phyloP scores from a whole-genome alignment of 108 stramenopile genomes.

The Halocafeteria seosinensis region DNA sequence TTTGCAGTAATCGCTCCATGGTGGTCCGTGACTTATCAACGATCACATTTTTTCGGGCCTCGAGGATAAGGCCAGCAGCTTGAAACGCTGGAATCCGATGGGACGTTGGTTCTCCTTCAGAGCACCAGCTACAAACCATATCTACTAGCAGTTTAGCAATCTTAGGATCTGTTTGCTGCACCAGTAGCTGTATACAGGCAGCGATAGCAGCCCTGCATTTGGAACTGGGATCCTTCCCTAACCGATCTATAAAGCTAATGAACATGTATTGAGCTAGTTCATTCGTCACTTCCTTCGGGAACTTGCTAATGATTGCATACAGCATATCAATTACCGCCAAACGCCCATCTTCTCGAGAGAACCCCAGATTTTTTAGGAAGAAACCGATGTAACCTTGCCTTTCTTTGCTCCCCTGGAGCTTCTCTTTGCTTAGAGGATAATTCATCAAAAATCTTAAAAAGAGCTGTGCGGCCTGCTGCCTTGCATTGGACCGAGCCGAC shows the following conservation, averaged over 20 bases:
- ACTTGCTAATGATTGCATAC: neutral
- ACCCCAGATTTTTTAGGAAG: slow-evolving; percentile 9
- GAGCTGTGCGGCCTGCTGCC: neutral
- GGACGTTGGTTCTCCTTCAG: too few relatives aligned
- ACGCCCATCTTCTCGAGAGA: slow-evolving; percentile 1
- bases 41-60: too few relatives aligned
- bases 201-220: neutral
- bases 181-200: neutral
- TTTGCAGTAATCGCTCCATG: too few relatives aligned
- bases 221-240: neutral
- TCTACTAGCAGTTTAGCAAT: neutral
- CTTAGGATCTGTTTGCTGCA: neutral
- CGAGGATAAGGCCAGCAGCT: too few relatives aligned
- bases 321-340: slow-evolving; percentile 9
- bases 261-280: neutral
- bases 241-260: neutral
- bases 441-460: slow-evolving; percentile 6
- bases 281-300: slow-evolving; percentile 6
- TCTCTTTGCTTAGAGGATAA: slow-evolving; percentile 10
- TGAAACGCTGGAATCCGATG: too few relatives aligned
- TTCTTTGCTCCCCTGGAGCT: too few relatives aligned
- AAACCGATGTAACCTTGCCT: slow-evolving; percentile 7
- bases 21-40: too few relatives aligned
- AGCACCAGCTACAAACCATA: neutral
- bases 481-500: neutral